Evolutionary conservation across 805 yeast genomes (phyloP), one percentile per base, ranked within the genome.

Genomic region (Metschnikowia gelsemii): DNA sequence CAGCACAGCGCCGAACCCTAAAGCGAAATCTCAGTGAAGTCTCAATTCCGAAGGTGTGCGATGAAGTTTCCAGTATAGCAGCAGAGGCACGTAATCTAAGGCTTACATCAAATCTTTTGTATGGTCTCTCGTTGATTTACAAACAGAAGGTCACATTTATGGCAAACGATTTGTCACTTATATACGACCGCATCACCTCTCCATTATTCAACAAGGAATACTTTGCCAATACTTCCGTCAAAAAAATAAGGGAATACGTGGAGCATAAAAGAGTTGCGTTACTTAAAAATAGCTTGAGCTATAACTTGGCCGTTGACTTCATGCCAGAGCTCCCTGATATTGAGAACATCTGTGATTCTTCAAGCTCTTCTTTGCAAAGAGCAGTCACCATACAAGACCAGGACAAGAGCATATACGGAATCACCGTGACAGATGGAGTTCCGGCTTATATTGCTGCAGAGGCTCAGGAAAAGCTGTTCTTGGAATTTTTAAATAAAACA

Each of bases 81-180:
- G 35, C 39, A 2, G 58, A 68, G 9, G 37, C 50, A 2, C 45
- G 66, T 28, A 38, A 40, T 17, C 42, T 52, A 31, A 55, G 79
- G 31, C 58, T 66, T 13, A 56, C 66, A 0, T 72, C 80, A 0
- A 69, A 58, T 36, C 55, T 79, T 8, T 52, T 79, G 42, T 67
- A 72, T 49, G 84, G 84, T 0, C 59, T 75, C 1, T 61, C 77
- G 1, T 47, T 79, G 32, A 62, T 72, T 20, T 76, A 74, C 53
- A 74, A 66, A 42, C 72, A 73, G 20, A 76, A 80, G 53, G 68
- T 75, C 0, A 70, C 69, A 3, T 71, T 70, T 49, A 68, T 74
- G 47, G 66, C 64, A n/a, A 52, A 51, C 16, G 74, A 70, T 39
- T 38, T 63, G 2, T 45, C 49, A 1, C 19, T 44, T 8, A 35